Evolutionary conservation across 495 filamentous ascomycete species (phyloP).

Genomic region (Copromyces sp.): DNA sequence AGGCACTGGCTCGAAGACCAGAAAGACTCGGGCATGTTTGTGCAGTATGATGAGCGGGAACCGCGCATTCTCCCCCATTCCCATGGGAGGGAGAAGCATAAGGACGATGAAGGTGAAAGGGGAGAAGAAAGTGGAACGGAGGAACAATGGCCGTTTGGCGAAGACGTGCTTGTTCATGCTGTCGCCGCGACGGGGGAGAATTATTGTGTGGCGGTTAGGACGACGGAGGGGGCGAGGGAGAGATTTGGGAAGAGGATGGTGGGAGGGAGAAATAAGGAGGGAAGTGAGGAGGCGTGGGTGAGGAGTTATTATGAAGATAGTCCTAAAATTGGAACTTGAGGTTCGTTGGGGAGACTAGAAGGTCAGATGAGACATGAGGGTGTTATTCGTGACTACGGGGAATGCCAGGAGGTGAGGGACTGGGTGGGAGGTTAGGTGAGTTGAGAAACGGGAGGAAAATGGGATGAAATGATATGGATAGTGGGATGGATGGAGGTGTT

Average conservation of each 20-base stretch:
- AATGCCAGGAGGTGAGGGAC: too few relatives aligned
- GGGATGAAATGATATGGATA: not conserved
- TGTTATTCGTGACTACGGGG: not conserved
- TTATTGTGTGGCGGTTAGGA: slow-evolving; percentile 26
- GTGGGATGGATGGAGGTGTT: too few relatives aligned
- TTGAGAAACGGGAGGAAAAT: too few relatives aligned
- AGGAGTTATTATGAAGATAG: not conserved
- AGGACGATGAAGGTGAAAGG: not conserved
- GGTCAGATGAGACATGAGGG: not conserved
- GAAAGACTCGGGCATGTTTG: slow-evolving; percentile 20
- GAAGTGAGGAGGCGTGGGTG: not conserved
- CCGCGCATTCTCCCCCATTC: not conserved
- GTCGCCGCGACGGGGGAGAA: slow-evolving; percentile 32
- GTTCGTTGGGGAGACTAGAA: not conserved
- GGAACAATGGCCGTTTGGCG: slow-evolving; percentile 34
- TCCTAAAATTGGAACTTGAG: not conserved
- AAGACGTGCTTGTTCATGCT: slow-evolving; percentile 33
- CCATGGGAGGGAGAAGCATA: not conserved
- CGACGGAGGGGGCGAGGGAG: slow-evolving; percentile 11
- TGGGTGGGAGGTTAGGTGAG: too few relatives aligned
- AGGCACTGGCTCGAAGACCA: slow-evolving; percentile 6
- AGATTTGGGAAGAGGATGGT: slow-evolving; percentile 7
- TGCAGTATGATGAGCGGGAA: slow-evolving; percentile 30
- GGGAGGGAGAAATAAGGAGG: not conserved
- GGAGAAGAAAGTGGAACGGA: too few relatives aligned